These are phyloP conservation scores for Penicillium psychrosexuale DNA, from an alignment of 2,329 filamentous ascomycete species.

Conservation along the genomic window DNA sequence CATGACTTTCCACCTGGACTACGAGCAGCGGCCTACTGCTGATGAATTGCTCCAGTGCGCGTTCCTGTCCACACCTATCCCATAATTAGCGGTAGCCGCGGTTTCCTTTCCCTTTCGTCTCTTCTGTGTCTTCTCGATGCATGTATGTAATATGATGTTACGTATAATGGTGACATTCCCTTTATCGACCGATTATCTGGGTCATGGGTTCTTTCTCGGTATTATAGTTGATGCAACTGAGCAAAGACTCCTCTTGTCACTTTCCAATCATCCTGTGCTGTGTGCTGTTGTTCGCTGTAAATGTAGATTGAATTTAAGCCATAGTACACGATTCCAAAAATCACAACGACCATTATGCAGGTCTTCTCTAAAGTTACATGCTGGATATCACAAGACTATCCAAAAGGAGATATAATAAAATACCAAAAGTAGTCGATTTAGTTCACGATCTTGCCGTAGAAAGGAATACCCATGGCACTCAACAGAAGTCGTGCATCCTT, in stretches of 20 bases:
- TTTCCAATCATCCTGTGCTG: not conserved
- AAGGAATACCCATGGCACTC: constrained; percentile 70
- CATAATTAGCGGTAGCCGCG: constrained; percentile 36
- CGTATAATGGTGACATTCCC: constrained; percentile 7
- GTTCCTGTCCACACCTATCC: constrained; percentile 70
- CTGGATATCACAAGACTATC: constrained; percentile 16
- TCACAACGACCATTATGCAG: constrained; percentile 24
- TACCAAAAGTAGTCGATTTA: constrained; percentile 29
- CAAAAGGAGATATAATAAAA: constrained; percentile 10
- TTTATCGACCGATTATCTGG: not conserved
- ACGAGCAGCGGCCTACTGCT: constrained; percentile 85
- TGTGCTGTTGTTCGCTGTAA: constrained; percentile 2
- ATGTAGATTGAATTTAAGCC: constrained; percentile 16
- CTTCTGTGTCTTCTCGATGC: not conserved
- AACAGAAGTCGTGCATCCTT: constrained; percentile 77
- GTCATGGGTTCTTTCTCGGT: not conserved
- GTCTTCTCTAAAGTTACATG: constrained; percentile 29
- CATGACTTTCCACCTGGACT: constrained; percentile 92
- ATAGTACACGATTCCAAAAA: constrained; percentile 26
- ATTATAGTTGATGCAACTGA: not conserved
- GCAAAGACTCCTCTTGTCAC: not conserved
- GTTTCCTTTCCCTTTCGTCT: not conserved
- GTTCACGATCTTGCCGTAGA: constrained; percentile 69
- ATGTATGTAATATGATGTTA: constrained; percentile 19
- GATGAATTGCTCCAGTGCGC: constrained; percentile 82